Evolutionary conservation across 1,139 yeast species (phyloP).

Genomic region (Williopsis jadinii): DNA sequence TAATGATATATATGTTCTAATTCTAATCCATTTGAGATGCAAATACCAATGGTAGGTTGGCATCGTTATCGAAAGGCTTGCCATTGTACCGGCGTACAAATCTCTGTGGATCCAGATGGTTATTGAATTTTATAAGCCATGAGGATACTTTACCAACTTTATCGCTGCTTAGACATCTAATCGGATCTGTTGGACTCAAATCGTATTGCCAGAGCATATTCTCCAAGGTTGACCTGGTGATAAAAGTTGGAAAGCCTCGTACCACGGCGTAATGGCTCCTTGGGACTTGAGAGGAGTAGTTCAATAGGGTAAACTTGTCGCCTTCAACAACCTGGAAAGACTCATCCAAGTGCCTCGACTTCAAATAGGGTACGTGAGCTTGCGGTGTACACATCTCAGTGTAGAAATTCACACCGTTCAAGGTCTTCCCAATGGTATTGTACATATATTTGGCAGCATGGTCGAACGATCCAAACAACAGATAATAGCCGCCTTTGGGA

Average conservation of each 20-base stretch:
- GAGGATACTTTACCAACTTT: slow-evolving; percentile 27
- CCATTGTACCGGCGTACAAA: slow-evolving; percentile 54
- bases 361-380: slow-evolving; percentile 19
- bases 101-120: slow-evolving; percentile 41
- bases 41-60: slow-evolving; percentile 27
- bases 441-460: slow-evolving; percentile 45
- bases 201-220: slow-evolving; percentile 37
- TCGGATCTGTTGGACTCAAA: slow-evolving; percentile 25
- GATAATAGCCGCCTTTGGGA: slow-evolving; percentile 43
- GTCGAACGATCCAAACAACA: slow-evolving; percentile 39
- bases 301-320: slow-evolving; percentile 1
- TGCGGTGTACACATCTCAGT: slow-evolving; percentile 35
- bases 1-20: not conserved
- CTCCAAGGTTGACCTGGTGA: slow-evolving; percentile 22
- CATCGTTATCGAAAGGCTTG: slow-evolving; percentile 31
- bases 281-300: not conserved
- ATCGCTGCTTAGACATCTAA: slow-evolving; percentile 24
- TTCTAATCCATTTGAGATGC: slow-evolving; percentile 27
- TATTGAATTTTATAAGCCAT: slow-evolving; percentile 43
- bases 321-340: not conserved
- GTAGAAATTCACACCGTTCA: slow-evolving; percentile 44
- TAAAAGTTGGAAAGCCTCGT: slow-evolving; percentile 31
- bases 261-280: slow-evolving; percentile 27
- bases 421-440: slow-evolving; percentile 40
- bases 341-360: slow-evolving; percentile 15